Conservation (phyloP, 148 eudicot genomes). For the Chenopodium suecicum region DNA sequence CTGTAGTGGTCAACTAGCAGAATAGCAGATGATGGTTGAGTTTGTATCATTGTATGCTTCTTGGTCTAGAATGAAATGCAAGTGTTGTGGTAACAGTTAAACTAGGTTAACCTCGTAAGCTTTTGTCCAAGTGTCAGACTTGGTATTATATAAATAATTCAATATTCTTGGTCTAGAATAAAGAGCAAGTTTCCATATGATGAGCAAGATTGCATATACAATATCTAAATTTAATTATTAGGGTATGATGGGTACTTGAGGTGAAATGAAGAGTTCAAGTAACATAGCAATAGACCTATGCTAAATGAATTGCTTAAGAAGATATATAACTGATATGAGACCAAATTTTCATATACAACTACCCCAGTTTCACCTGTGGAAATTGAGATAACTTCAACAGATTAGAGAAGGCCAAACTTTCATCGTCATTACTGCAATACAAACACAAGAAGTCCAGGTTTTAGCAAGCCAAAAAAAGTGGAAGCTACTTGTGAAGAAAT, state of each 20-base stretch:
- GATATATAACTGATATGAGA: background rate
- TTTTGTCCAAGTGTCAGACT: no score
- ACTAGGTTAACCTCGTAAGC: background rate
- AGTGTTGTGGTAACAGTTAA: background rate
- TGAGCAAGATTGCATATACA: background rate
- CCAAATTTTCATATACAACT: background rate
- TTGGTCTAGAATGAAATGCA: no score
- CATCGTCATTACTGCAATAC: conserved; percentile 58
- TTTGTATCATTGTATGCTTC: background rate
- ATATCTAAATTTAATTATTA: no score
- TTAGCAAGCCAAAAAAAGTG: conserved; percentile 4
- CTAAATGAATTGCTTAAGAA: background rate
- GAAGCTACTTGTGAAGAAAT: conserved; percentile 1
- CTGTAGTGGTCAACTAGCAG: background rate
- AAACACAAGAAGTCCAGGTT: conserved; percentile 6
- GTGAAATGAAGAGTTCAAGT: background rate
- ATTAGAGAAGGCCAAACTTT: conserved; percentile 46
- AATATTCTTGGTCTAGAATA: background rate
- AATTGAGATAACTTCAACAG: conserved; percentile 71
- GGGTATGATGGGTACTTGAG: background rate
- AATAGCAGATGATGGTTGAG: background rate
- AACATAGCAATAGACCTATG: background rate
- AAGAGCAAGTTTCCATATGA: background rate
- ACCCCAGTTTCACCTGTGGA: conserved; percentile 57
- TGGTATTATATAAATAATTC: no score